phyloP scores from a whole-genome alignment of 139 green algal species.

The Tetraselmis striata region DNA sequence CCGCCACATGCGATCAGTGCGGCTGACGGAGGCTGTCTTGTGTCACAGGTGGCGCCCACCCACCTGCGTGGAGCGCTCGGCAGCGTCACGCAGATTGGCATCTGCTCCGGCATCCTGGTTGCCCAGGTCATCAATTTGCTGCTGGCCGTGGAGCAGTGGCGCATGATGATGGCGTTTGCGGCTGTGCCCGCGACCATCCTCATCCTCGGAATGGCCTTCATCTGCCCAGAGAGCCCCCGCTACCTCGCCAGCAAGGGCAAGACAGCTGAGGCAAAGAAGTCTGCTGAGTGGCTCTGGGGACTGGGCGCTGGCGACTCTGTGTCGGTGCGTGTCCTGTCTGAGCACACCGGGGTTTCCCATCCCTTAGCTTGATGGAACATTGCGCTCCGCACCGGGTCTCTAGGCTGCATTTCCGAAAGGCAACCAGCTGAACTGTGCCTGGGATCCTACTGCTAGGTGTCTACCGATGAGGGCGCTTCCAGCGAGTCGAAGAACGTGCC shows the following conservation, averaged over 20 bases:
- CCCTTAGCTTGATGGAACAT: too few species aligned
- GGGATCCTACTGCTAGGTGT: not conserved
- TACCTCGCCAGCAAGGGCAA: slow-evolving; percentile 62
- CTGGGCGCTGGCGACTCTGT: slow-evolving; percentile 12
- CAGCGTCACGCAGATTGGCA: slow-evolving; percentile 91
- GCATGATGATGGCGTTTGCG: slow-evolving; percentile 77
- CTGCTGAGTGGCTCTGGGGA: slow-evolving; percentile 60
- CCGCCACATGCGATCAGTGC: not conserved
- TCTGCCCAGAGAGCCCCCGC: slow-evolving; percentile 70
- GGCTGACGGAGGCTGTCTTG: not conserved
- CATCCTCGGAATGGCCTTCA: slow-evolving; percentile 36
- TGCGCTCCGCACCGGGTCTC: too few species aligned
- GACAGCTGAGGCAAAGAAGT: slow-evolving; percentile 40
- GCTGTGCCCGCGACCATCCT: slow-evolving; percentile 64
- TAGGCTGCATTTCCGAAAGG: not conserved
- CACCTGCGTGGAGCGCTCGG: slow-evolving; percentile 75
- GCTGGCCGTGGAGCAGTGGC: slow-evolving; percentile 64
- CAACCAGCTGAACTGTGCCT: too few species aligned
- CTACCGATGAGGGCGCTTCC: not conserved
- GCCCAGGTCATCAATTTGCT: slow-evolving; percentile 82
- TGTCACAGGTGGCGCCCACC: slow-evolving; percentile 72
- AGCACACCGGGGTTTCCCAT: not conserved
- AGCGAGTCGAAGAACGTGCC: slow-evolving; percentile 2
- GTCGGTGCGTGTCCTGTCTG: not conserved
- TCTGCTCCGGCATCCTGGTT: slow-evolving; percentile 90